Conservation (phyloP, 2,329 filamentous ascomycete species). For the Penicillium sp. region DNA sequence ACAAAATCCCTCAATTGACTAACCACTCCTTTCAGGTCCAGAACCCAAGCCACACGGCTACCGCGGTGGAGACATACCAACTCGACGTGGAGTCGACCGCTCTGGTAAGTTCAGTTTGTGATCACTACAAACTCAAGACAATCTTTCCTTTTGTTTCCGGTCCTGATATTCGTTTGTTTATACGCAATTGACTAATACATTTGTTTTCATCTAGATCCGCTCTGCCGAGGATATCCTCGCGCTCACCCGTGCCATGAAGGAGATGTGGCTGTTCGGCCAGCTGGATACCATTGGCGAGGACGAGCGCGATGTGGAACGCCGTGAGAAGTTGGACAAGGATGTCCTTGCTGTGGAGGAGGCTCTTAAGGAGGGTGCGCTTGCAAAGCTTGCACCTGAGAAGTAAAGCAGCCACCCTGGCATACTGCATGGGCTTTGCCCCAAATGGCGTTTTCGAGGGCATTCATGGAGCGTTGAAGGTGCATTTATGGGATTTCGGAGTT, state of each 20-base stretch:
- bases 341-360: slow-evolving; percentile 48
- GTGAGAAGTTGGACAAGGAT: slow-evolving; percentile 49
- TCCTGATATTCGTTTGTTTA: not conserved
- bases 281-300: slow-evolving; percentile 57
- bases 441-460: not conserved
- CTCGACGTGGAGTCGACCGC: slow-evolving; percentile 60
- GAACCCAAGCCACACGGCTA: slow-evolving; percentile 54
- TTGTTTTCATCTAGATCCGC: slow-evolving; percentile 49
- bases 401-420: not conserved
- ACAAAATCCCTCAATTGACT: not conserved
- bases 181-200: not conserved
- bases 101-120: slow-evolving; percentile 43
- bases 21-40: slow-evolving; percentile 40
- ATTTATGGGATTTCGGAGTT: not conserved
- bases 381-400: slow-evolving; percentile 18
- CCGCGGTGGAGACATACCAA: slow-evolving; percentile 58
- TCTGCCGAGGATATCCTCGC: slow-evolving; percentile 63
- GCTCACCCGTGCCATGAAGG: slow-evolving; percentile 63
- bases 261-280: slow-evolving; percentile 67
- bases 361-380: slow-evolving; percentile 35
- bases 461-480: not conserved
- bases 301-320: slow-evolving; percentile 40
- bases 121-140: not conserved
- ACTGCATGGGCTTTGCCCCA: not conserved
- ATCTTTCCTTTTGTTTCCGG: not conserved